Percentiles rank a stretch among this genome's conserved stretches.
These are phyloP conservation scores for Tolypocladium cylindrosporum DNA, from an alignment of 2,329 filamentous ascomycete species.

Conservation along the genomic window DNA sequence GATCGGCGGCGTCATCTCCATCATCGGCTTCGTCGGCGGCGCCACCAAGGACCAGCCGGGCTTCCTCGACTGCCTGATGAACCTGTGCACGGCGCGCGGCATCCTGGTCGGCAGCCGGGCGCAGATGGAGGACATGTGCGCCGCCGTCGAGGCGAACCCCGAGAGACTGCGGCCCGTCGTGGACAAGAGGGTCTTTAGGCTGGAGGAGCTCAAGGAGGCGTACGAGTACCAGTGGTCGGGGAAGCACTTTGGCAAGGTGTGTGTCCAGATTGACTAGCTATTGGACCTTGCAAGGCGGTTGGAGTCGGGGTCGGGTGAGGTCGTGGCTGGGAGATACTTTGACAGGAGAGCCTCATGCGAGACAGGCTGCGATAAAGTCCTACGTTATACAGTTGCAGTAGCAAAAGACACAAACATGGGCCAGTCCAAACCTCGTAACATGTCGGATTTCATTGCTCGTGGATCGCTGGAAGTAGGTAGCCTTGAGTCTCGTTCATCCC, in stretches of 20 bases:
- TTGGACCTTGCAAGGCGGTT: no score
- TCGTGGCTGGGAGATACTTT: no score
- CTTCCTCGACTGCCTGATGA: constrained; percentile 21
- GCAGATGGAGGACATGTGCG: constrained; percentile 42
- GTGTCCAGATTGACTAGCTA: constrained; percentile 13
- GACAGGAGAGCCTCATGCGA: no score
- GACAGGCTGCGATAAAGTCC: no score
- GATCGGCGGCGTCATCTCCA: constrained; percentile 34
- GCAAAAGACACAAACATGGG: no score
- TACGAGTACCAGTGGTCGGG: constrained; percentile 28
- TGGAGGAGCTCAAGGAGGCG: constrained; percentile 34
- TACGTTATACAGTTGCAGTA: no score
- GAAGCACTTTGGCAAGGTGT: constrained; percentile 30
- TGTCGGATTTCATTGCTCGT: no score
- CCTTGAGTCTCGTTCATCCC: no score
- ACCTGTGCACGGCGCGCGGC: constrained; percentile 31
- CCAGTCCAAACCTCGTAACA: no score
- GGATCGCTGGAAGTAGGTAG: no score
- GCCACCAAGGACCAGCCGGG: constrained; percentile 15
- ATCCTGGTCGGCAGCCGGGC: constrained; percentile 33
- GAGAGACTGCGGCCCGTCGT: constrained; percentile 34
- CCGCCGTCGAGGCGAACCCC: constrained; percentile 35
- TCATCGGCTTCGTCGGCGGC: constrained; percentile 27
- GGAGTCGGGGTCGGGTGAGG: no score
- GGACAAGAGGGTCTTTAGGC: constrained; percentile 31